Conservation (phyloP, 2,329 filamentous ascomycete genomes). For the Sphaerostilbella broomeana region DNA sequence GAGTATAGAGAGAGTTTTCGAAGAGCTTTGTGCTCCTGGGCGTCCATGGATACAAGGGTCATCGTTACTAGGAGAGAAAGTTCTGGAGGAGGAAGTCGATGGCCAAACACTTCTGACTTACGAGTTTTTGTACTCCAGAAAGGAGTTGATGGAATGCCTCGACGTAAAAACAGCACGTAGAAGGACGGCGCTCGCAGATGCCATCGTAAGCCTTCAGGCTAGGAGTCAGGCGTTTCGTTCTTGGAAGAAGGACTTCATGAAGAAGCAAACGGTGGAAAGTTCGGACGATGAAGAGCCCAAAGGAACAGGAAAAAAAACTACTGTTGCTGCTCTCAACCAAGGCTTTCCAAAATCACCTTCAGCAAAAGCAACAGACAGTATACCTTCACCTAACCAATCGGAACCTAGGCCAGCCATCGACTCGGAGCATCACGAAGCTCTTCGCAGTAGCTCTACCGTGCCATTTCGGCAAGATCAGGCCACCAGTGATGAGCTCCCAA, state of each 20-base stretch:
- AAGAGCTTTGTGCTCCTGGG: slow-evolving; percentile 53
- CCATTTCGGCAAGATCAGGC: not conserved
- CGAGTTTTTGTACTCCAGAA: slow-evolving; percentile 43
- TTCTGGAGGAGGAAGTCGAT: slow-evolving; percentile 58
- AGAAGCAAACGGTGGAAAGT: not conserved
- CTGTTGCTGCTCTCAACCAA: no score
- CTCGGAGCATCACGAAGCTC: not conserved
- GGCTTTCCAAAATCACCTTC: no score
- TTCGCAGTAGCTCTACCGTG: not conserved
- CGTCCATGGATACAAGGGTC: slow-evolving; percentile 47
- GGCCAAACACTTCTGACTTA: slow-evolving; percentile 57
- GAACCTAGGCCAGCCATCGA: not conserved
- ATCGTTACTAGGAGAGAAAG: slow-evolving; percentile 41
- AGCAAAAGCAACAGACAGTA: not conserved
- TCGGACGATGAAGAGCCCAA: not conserved
- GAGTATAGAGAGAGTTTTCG: slow-evolving; percentile 60
- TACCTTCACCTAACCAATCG: not conserved
- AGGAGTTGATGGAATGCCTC: slow-evolving; percentile 47
- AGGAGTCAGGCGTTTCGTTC: slow-evolving; percentile 43
- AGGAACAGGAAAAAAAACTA: no score
- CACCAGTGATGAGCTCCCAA: not conserved
- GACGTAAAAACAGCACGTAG: slow-evolving; percentile 52
- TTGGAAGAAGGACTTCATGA: slow-evolving; percentile 23
- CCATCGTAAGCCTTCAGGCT: slow-evolving; percentile 49
- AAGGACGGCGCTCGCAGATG: slow-evolving; percentile 49